Evolutionary conservation across 768 basidiomycete species (phyloP).

Genomic region (Hirschioporus abietinus): DNA sequence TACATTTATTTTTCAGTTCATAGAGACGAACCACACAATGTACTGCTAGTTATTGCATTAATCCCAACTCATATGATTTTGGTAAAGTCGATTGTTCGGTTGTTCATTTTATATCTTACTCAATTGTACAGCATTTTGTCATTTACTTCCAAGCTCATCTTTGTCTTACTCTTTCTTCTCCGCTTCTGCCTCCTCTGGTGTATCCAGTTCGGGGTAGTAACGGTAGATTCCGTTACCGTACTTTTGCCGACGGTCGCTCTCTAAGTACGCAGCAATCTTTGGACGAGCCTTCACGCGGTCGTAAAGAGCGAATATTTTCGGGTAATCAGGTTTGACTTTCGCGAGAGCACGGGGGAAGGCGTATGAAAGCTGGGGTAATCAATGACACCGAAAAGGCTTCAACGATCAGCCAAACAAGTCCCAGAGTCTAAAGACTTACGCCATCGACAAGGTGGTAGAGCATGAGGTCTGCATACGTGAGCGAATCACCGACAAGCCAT

Average conservation of each 20-base stretch:
- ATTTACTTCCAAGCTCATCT: background rate
- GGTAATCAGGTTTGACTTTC: slow-evolving; percentile 18
- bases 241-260: slow-evolving; percentile 24
- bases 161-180: background rate
- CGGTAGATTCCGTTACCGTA: slow-evolving; percentile 32
- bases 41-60: background rate
- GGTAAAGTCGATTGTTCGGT: background rate
- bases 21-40: background rate
- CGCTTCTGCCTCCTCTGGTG: slow-evolving; percentile 19
- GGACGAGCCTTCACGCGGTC: slow-evolving; percentile 27
- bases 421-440: slow-evolving; percentile 15
- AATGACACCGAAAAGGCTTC: slow-evolving; percentile 15
- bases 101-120: background rate
- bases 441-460: slow-evolving; percentile 33
- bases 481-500: slow-evolving; percentile 25
- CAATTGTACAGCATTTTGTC: background rate
- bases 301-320: slow-evolving; percentile 26
- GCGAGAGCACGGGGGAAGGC: slow-evolving; percentile 9
- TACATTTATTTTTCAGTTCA: background rate
- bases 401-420: slow-evolving; percentile 31
- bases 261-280: slow-evolving; percentile 30
- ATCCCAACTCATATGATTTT: background rate
- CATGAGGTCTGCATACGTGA: slow-evolving; percentile 37
- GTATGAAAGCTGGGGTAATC: background rate
- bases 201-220: slow-evolving; percentile 34